A percentile compares a stretch with the other conserved stretches of the same genome.
Evolutionary conservation across 1,139 yeast genomes (phyloP).

Genomic region (Magnusiomyces fungicola): DNA sequence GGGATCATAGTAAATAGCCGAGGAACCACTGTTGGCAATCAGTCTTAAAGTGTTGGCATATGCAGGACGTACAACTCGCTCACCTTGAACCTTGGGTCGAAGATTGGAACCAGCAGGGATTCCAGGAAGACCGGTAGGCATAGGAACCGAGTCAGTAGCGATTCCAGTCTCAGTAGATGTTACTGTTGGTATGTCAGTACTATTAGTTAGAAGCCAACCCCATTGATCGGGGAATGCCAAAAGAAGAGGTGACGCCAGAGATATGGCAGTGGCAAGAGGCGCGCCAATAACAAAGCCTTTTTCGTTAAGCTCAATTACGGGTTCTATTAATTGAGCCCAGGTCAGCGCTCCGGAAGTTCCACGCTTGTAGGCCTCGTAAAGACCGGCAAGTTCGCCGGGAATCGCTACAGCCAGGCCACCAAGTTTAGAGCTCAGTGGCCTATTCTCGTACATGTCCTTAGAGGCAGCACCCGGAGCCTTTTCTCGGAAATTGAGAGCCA

Average conservation of each 20-base stretch:
- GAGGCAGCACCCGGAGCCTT: conserved; percentile 63
- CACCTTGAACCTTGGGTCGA: conserved; percentile 45
- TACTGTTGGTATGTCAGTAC: conserved; percentile 24
- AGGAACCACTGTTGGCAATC: conserved; percentile 69
- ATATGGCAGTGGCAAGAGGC: conserved; percentile 40
- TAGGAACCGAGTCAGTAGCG: not conserved
- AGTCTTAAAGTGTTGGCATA: conserved; percentile 59
- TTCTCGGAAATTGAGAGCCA: conserved; percentile 79
- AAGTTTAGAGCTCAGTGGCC: conserved; percentile 46
- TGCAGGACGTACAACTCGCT: conserved; percentile 48
- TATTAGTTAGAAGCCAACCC: conserved; percentile 33
- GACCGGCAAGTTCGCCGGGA: conserved; percentile 87
- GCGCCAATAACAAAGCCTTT: conserved; percentile 57
- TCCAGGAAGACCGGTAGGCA: not conserved
- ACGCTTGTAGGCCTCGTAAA: conserved; percentile 48
- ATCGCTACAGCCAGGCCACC: conserved; percentile 84
- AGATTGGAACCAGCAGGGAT: not conserved
- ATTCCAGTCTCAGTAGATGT: not conserved
- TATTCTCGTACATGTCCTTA: conserved; percentile 53
- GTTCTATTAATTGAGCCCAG: conserved; percentile 71
- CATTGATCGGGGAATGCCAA: conserved; percentile 21
- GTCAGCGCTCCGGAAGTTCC: conserved; percentile 65
- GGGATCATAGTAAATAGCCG: conserved; percentile 76
- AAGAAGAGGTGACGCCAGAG: conserved; percentile 14
- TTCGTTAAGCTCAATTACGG: conserved; percentile 62